Evolutionary conservation across 2,329 filamentous ascomycete species (phyloP).

Genomic region (Curvularia sp.): DNA sequence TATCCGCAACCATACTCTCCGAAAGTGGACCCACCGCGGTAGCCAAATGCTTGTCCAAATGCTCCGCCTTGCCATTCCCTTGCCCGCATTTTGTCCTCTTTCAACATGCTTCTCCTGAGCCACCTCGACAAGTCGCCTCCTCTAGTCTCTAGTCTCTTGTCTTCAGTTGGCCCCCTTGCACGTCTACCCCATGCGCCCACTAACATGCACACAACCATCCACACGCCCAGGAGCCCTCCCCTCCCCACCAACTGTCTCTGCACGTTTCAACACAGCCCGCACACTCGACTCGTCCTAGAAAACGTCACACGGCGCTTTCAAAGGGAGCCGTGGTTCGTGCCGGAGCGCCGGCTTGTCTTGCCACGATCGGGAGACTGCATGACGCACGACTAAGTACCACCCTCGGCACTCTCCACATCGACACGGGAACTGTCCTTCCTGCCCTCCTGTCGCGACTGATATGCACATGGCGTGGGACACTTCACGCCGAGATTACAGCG

Average conservation of each 20-base stretch:
- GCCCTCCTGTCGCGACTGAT: slow-evolving; percentile 8
- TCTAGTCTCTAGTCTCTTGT: slow-evolving; percentile 1
- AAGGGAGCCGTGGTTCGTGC: neutral
- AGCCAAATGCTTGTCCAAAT: slow-evolving; percentile 8
- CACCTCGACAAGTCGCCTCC: neutral
- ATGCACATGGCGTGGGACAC: slow-evolving; percentile 4
- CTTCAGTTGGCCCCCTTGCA: neutral
- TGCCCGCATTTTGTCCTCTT: slow-evolving; percentile 5
- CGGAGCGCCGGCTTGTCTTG: neutral
- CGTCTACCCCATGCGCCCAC: neutral
- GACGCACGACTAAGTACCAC: slow-evolving; percentile 6
- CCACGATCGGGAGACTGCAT: slow-evolving; percentile 7
- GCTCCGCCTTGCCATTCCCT: slow-evolving; percentile 4
- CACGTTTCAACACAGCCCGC: neutral
- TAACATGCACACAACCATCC: neutral
- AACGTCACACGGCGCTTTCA: neutral
- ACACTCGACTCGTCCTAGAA: neutral
- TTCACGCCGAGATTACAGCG: slow-evolving; percentile 10
- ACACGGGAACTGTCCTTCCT: slow-evolving; percentile 6
- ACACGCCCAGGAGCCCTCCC: no score
- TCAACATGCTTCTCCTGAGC: slow-evolving; percentile 1
- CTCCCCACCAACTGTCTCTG: no score
- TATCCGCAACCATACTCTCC: slow-evolving; percentile 23
- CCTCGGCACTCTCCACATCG: slow-evolving; percentile 8
- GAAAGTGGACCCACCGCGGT: slow-evolving; percentile 15